Base-by-base conservation (phyloP, 768 basidiomycete genomes). In the Suillus lakei region DNA sequence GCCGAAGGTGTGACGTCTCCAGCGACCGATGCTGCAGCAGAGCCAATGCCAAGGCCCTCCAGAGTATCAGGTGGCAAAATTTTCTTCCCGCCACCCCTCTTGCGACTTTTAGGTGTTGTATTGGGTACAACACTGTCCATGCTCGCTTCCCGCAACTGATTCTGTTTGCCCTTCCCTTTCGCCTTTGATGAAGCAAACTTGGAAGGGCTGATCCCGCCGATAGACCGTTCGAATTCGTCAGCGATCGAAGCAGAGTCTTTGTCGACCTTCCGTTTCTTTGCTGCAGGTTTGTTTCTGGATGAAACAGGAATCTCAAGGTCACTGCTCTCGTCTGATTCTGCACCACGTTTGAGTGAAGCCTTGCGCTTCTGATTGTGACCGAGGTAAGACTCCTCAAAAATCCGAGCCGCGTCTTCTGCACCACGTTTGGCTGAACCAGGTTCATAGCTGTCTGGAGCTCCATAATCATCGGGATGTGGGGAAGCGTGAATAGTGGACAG, bases 1-100 rank as follows among this genome's bases (percentile, higher is more conserved):
- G 84, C 82, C 13, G 81, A 80, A 23, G 92, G 91, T 8, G 92
- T 91, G 15, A 83, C 80, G 78, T 93, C 92, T n/a, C 89, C 88
- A 30, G 87, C 82, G 34, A 86, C 78, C 23, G 85, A 84, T 21
- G 74, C 76, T 21, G 74, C 63, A 50, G 86, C 80, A 23, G 90
- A 86, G 64, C 82, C 60, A 84, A 85, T 46, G 79, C 83, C 65
- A 83, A 72, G 70, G 75, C 82, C 70, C 75, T 83, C 76, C 79
- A 86, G 71, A 21, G 85, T 77, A 67, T 90, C 90, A 36, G 82
- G 78, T 41, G 82, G 77, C n/a, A 83, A 70, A 10, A 79, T 72
- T 70, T 86, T 92, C 80, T 86, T 91, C 74, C 83, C 84, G 6
- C 82, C 78, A 36, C 82, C 73, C 73, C 81, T 91, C 76, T 86